Percentiles rank a stretch among this genome's conserved stretches.
Evolutionary conservation across 2,329 filamentous ascomycete genomes (phyloP).

Genomic region (Colletotrichum sp.): DNA sequence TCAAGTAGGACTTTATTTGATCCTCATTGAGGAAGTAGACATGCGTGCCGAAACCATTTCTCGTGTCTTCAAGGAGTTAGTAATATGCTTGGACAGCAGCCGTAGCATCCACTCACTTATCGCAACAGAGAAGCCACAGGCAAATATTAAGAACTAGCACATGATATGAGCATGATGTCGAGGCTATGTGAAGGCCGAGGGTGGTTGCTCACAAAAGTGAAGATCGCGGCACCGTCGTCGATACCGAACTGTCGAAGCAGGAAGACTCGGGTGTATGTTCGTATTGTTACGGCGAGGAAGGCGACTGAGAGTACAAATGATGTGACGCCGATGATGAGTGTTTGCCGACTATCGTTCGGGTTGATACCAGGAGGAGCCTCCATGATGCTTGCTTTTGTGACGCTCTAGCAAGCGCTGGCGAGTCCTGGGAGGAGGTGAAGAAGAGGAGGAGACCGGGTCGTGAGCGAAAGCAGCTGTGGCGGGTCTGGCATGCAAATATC

Average conservation of each 20-base stretch:
- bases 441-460: not conserved
- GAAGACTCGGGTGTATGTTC: conserved; percentile 26
- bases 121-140: conserved; percentile 1
- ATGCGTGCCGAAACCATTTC: conserved; percentile 25
- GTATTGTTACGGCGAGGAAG: conserved; percentile 7
- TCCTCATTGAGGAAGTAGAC: not conserved
- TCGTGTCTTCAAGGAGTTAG: not conserved
- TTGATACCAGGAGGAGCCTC: conserved; percentile 11
- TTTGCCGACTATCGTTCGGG: not conserved
- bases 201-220: conserved; percentile 25
- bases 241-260: conserved; percentile 29
- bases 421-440: not conserved
- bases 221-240: conserved; percentile 29
- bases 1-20: conserved; percentile 11
- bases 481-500: not conserved
- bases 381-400: not conserved
- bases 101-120: not conserved
- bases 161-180: not conserved
- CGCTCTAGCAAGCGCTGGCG: not conserved
- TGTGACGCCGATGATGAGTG: not conserved
- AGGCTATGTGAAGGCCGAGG: not conserved
- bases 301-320: not conserved
- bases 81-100: not conserved
- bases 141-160: conserved; percentile 1
- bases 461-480: not conserved